phyloP scores from a whole-genome alignment of 371 early-diverging fungal genomes.

The Syncephalastrum racemosum region DNA sequence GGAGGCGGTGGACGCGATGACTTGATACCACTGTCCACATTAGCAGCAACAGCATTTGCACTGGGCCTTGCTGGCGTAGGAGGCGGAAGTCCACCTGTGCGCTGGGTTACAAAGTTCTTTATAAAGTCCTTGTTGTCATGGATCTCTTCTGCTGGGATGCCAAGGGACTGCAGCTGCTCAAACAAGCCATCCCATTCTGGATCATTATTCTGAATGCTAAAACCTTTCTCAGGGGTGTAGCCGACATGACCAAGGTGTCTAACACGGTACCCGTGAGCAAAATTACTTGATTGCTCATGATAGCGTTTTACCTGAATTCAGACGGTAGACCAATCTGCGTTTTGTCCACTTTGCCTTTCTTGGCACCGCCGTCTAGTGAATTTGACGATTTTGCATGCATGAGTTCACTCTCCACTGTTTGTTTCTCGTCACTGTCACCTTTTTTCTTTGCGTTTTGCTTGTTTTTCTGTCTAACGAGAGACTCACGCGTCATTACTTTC shows the following conservation, averaged over 20 bases:
- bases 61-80: slow-evolving; percentile 13
- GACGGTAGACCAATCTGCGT: slow-evolving; percentile 76
- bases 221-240: slow-evolving; percentile 79
- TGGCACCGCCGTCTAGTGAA: slow-evolving; percentile 19
- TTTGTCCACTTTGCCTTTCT: slow-evolving; percentile 67
- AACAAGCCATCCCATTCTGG: slow-evolving; percentile 78
- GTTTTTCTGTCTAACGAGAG: slow-evolving; percentile 36
- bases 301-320: slow-evolving; percentile 59
- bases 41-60: slow-evolving; percentile 15
- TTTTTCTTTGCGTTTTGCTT: slow-evolving; percentile 29
- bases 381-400: neutral
- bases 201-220: slow-evolving; percentile 78
- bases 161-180: slow-evolving; percentile 46
- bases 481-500: slow-evolving; percentile 61
- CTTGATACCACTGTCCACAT: neutral
- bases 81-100: slow-evolving; percentile 37
- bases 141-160: slow-evolving; percentile 46
- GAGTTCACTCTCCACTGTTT: neutral
- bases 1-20: slow-evolving; percentile 41
- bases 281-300: neutral
- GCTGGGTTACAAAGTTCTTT: slow-evolving; percentile 43
- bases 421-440: slow-evolving; percentile 4
- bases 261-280: neutral
- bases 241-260: slow-evolving; percentile 82
- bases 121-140: slow-evolving; percentile 48